Conservation (phyloP, 2,329 filamentous ascomycete species). For the Penicillium sp. region DNA sequence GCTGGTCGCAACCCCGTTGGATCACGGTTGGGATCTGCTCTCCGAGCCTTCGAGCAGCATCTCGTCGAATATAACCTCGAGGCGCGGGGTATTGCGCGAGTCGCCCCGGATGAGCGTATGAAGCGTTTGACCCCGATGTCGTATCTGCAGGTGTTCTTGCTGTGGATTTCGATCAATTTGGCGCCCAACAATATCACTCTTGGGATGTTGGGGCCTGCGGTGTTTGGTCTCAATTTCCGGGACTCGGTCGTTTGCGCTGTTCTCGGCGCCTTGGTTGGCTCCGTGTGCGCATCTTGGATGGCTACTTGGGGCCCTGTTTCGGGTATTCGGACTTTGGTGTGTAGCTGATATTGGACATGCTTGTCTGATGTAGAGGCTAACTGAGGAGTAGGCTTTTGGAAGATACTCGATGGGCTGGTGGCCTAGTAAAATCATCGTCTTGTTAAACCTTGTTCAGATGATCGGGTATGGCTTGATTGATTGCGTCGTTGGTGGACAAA, state of each 20-base stretch:
- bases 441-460: constrained; percentile 61
- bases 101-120: constrained; percentile 54
- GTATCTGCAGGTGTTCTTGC: constrained; percentile 54
- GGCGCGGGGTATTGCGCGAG: constrained; percentile 58
- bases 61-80: constrained; percentile 50
- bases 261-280: constrained; percentile 56
- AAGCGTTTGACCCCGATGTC: constrained; percentile 49
- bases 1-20: constrained; percentile 21
- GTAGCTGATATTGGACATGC: constrained; percentile 4
- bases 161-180: constrained; percentile 62
- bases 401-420: constrained; percentile 64
- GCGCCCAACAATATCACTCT: constrained; percentile 62
- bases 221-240: constrained; percentile 56
- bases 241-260: constrained; percentile 56
- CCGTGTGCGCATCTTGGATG: constrained; percentile 55
- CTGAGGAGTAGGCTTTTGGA: constrained; percentile 47
- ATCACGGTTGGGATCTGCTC: constrained; percentile 29
- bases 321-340: constrained; percentile 59
- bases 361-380: constrained; percentile 1
- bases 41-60: constrained; percentile 39
- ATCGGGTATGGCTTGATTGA: constrained; percentile 62
- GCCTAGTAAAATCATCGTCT: constrained; percentile 60
- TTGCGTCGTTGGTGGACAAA: constrained; percentile 64
- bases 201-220: constrained; percentile 59
- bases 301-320: constrained; percentile 60